phyloP scores from a whole-genome alignment of 345 rosid species.

The Firmiana major region DNA sequence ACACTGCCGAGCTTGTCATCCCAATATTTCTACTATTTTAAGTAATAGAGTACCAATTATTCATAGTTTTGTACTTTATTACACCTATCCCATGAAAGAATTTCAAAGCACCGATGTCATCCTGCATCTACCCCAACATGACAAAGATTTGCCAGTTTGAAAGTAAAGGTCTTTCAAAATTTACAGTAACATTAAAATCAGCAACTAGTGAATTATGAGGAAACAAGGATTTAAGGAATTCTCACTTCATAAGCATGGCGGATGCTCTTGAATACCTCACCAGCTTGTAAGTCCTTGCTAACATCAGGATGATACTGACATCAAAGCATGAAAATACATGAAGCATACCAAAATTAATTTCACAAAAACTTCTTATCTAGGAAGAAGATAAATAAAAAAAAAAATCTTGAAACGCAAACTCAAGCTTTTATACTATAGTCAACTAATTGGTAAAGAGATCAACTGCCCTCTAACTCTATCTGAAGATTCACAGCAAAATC shows the following conservation, averaged over 20 bases:
- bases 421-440: background rate
- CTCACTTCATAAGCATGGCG: conserved; percentile 75
- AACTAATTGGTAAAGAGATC: background rate
- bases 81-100: background rate
- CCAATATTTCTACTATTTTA: background rate
- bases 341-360: background rate
- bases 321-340: conserved; percentile 17
- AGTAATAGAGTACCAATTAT: background rate
- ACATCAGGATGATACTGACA: conserved; percentile 89
- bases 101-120: background rate
- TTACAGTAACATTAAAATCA: background rate
- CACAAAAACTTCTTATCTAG: background rate
- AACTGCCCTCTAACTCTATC: background rate
- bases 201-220: background rate
- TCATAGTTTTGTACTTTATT: background rate
- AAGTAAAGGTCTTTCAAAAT: background rate
- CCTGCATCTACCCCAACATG: background rate
- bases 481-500: background rate
- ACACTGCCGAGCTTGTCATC: background rate
- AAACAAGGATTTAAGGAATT: conserved; percentile 18
- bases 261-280: conserved; percentile 74
- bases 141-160: background rate
- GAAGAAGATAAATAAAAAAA: background rate
- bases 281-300: conserved; percentile 61
- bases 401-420: background rate